Conservation (phyloP, 495 filamentous ascomycete genomes). For the Aspergillus baeticus region DNA sequence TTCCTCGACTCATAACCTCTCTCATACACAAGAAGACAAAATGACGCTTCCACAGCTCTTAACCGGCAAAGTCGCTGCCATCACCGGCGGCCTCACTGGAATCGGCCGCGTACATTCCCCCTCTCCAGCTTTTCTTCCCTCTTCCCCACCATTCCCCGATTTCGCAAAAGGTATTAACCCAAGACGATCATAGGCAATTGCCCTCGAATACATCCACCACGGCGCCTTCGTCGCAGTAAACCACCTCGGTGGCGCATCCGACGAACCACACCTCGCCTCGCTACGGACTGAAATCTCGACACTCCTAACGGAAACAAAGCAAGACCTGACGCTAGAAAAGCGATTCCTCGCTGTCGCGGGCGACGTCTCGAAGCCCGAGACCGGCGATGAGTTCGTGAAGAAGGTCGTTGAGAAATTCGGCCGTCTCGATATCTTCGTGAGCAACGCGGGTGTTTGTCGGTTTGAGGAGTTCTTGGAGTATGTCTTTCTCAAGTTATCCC, state of each 20-base stretch:
- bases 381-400: conserved; percentile 55
- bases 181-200: conserved; percentile 54
- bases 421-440: conserved; percentile 76
- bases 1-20: not conserved
- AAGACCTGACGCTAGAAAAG: not conserved
- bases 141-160: not conserved
- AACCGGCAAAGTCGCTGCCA: conserved; percentile 66
- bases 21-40: not conserved
- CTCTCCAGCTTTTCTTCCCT: not conserved
- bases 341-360: conserved; percentile 59
- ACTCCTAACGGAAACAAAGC: conserved; percentile 35
- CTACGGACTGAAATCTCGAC: conserved; percentile 51
- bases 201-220: conserved; percentile 67
- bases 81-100: conserved; percentile 74
- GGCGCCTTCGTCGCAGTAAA: conserved; percentile 70
- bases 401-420: conserved; percentile 57
- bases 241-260: conserved; percentile 59
- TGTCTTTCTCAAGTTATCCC: conserved; percentile 20
- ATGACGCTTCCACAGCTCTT: conserved; percentile 43
- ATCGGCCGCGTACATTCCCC: conserved; percentile 56
- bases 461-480: conserved; percentile 79
- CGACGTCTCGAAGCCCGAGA: conserved; percentile 65
- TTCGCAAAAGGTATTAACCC: not conserved
- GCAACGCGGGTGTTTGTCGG: conserved; percentile 83
- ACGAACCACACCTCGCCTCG: conserved; percentile 51